Evolutionary conservation across 345 rosid species (phyloP), one percentile per base, ranked within the genome.

Genomic region (Barbarea vulgaris): DNA sequence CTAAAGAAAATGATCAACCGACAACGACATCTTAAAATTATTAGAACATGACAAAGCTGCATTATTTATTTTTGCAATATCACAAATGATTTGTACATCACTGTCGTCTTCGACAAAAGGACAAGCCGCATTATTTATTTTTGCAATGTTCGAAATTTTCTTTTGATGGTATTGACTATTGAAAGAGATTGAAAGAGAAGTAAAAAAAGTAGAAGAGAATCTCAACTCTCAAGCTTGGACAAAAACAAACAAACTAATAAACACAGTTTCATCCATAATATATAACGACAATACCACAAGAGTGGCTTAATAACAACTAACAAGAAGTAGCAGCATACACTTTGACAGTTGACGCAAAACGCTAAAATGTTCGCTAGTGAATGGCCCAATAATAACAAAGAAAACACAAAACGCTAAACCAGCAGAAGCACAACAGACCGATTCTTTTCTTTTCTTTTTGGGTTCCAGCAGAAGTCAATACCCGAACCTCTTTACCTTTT

Each of bases 401-500:
- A 53, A 75, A 68, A 39, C 48, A 42, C 55, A 17, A 68, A 30
- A 56, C 59, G 48, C 68, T 18, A 59, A 67, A 30, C 15, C 54
- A 31, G 30, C 11, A 15, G 19, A 67, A 59, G 3, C 61, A 52
- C 55, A 61, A 52, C 71, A 63, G 63, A 70, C 76, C 24, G 62
- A 48, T 58, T 36, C 19, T 11, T 44, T 44, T 28, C 24, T 28
- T 51, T 41, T n/a, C n/a, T 36, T 19, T 30, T 34, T 41, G 13
- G 14, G 37, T 34, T 55, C 82, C 79, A 74, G 75, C 60, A 60
- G 75, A 87, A 91, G 90, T 91, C 93, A 91, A 88, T 87, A 57
- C 93, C 96, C 96, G 89, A 90, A 88, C 93, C 93, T 79, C 77
- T 58, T 64, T 61, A 76, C 64, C 78, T 78, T 73, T 60, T 81